Evolutionary conservation across 192 early-diverging fungal genomes (phyloP).

Genomic region (Radiomyces spectabilis): DNA sequence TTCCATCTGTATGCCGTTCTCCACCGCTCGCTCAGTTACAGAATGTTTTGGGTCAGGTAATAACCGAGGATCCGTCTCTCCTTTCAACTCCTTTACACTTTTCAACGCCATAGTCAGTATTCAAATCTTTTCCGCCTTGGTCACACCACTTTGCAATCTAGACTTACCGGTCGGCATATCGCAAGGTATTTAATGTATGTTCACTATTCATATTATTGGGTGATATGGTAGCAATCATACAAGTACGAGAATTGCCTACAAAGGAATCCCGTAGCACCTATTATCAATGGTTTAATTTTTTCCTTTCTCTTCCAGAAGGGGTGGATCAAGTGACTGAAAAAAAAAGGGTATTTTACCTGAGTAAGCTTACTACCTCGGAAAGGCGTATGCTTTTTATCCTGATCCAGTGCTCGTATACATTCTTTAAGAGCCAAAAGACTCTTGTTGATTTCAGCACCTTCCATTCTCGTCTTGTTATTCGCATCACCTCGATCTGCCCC

Average conservation of each 20-base stretch:
- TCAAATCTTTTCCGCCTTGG: not conserved
- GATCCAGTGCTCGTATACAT: conserved; percentile 93
- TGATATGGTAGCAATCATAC: conserved; percentile 98
- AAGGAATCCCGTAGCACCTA: conserved; percentile 92
- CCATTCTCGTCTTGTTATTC: conserved; percentile 89
- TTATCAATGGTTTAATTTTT: not conserved
- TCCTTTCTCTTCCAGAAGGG: not conserved
- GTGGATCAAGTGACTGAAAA: not conserved
- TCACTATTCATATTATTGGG: conserved; percentile 94
- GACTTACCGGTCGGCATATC: conserved; percentile 92
- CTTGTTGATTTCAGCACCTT: conserved; percentile 99
- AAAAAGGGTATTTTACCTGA: too few relatives aligned
- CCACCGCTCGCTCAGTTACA: too few relatives aligned
- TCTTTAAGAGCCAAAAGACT: conserved; percentile 95
- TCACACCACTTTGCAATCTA: not conserved
- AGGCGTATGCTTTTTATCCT: conserved; percentile 91
- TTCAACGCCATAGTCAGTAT: not conserved
- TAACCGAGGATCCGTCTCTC: conserved; percentile 25
- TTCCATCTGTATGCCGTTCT: too few relatives aligned
- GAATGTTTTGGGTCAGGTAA: conserved; percentile 2
- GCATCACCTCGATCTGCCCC: conserved; percentile 93
- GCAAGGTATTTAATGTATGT: conserved; percentile 93
- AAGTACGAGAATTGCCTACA: conserved; percentile 93
- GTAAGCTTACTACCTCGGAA: conserved; percentile 97
- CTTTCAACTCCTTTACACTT: conserved; percentile 38